Evolutionary conservation across 208 protist genomes (phyloP).

Genomic region (Acanthamoeba polyphaga): DNA sequence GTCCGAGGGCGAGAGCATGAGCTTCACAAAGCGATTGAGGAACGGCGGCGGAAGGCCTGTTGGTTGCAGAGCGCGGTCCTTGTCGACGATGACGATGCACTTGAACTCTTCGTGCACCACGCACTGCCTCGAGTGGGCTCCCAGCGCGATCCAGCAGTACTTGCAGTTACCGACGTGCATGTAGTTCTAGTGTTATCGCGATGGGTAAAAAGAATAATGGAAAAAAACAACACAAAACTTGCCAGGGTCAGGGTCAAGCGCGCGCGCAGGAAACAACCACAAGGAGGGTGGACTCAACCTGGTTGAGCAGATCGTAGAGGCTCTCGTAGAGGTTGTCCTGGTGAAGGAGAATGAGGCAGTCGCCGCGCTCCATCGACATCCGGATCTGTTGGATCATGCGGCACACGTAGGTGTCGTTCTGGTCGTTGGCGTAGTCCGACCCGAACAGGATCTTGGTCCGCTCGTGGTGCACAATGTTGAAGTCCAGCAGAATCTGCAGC

Average conservation of each 20-base stretch:
- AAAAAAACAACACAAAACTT: background rate
- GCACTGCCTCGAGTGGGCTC: slow-evolving; percentile 80
- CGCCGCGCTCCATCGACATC: slow-evolving; percentile 83
- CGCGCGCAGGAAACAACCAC: too few relatives aligned
- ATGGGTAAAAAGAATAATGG: background rate
- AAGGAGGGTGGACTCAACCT: background rate
- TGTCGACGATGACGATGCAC: slow-evolving; percentile 79
- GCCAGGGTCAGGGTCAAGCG: too few relatives aligned
- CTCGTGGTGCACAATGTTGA: slow-evolving; percentile 19
- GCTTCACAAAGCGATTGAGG: slow-evolving; percentile 90
- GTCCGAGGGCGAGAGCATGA: slow-evolving; percentile 47
- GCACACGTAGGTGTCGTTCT: slow-evolving; percentile 75
- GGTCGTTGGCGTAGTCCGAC: slow-evolving; percentile 70
- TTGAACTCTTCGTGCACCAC: slow-evolving; percentile 82
- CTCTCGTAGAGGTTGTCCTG: slow-evolving; percentile 87
- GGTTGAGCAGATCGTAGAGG: slow-evolving; percentile 91
- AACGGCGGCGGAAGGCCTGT: slow-evolving; percentile 77
- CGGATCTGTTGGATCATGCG: slow-evolving; percentile 81
- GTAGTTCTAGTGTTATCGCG: slow-evolving; percentile 82
- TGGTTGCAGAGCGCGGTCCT: slow-evolving; percentile 37
- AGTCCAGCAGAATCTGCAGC: slow-evolving; percentile 72
- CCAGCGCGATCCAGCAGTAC: slow-evolving; percentile 81
- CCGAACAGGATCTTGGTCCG: slow-evolving; percentile 46
- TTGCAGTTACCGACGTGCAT: slow-evolving; percentile 72
- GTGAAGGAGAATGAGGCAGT: slow-evolving; percentile 82